Evolutionary conservation across 805 yeast genomes (phyloP).

Genomic region (Yarrowia porcina): DNA sequence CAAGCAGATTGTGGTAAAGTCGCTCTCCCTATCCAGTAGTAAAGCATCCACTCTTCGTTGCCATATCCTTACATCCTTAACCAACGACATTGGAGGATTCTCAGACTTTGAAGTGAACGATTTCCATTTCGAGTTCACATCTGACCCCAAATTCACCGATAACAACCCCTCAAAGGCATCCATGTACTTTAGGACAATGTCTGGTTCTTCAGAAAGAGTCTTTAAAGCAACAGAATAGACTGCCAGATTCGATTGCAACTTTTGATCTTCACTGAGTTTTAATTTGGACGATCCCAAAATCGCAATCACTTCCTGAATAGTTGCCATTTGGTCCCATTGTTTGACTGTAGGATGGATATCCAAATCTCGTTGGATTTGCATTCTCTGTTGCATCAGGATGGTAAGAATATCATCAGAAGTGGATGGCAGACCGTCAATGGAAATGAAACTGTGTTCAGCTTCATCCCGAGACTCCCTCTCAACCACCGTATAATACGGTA

Average conservation of each 20-base stretch:
- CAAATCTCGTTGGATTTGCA: conserved; percentile 1
- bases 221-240: background rate
- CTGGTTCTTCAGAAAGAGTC: background rate
- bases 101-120: background rate
- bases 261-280: conserved; percentile 1
- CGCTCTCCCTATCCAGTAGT: background rate
- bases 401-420: background rate
- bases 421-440: background rate
- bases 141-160: background rate
- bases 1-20: background rate
- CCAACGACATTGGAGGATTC: background rate
- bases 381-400: background rate
- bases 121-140: background rate
- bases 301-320: conserved; percentile 2
- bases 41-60: background rate
- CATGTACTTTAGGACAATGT: conserved; percentile 2
- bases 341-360: background rate
- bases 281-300: background rate
- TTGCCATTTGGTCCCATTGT: background rate
- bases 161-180: background rate
- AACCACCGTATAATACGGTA: background rate
- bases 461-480: background rate
- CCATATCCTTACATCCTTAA: background rate
- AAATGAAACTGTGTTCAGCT: background rate
- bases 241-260: background rate